Conservation (phyloP, 1,139 yeast genomes). For the Saccharomyces hybrid region DNA sequence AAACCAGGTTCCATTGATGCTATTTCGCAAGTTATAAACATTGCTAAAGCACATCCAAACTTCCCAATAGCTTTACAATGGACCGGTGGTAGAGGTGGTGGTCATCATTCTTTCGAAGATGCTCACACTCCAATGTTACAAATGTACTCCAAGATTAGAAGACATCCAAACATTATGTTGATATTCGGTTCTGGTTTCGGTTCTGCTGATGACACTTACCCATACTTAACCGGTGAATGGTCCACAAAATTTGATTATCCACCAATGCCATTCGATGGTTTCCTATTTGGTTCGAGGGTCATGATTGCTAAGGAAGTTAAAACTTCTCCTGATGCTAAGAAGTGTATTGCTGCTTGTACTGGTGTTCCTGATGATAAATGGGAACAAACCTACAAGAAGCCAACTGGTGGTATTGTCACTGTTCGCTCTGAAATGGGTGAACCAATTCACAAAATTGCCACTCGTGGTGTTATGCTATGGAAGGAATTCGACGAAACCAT, state of each 20-base stretch:
- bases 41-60: constrained; percentile 90
- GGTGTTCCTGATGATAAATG: constrained; percentile 86
- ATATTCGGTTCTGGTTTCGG: constrained; percentile 99
- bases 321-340: constrained; percentile 90
- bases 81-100: constrained; percentile 99
- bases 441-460: constrained; percentile 97
- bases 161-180: constrained; percentile 77
- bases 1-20: constrained; percentile 98
- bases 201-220: constrained; percentile 91
- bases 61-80: constrained; percentile 98
- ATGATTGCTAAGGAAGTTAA: constrained; percentile 97
- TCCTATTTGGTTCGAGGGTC: constrained; percentile 90
- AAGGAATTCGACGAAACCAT: constrained; percentile 92
- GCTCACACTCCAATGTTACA: constrained; percentile 96
- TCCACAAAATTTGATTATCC: constrained; percentile 78
- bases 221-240: constrained; percentile 97
- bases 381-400: constrained; percentile 91
- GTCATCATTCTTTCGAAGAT: constrained; percentile 98
- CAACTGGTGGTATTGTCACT: constrained; percentile 95
- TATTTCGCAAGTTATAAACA: constrained; percentile 73
- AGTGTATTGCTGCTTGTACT: constrained; percentile 79
- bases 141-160: constrained; percentile 92
- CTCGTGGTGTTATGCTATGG: constrained; percentile 97
- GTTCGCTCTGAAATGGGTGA: constrained; percentile 99
- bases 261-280: constrained; percentile 99